Percentiles rank a stretch among this genome's conserved stretches.
Conservation (phyloP, 768 basidiomycete species). For the Rhodotorula paludigena region DNA sequence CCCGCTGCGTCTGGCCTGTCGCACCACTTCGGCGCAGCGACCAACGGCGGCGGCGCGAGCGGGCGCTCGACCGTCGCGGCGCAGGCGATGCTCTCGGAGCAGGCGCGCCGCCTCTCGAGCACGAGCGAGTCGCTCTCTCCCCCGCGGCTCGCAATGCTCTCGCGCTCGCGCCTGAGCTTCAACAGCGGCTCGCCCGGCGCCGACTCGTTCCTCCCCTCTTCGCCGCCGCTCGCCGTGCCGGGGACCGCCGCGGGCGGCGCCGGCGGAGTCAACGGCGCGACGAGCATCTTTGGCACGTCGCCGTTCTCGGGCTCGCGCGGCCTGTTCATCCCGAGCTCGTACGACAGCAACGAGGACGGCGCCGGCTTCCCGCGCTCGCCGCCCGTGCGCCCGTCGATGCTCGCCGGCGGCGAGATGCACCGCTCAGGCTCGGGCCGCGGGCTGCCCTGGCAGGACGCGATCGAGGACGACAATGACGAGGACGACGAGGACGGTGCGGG, state of each 20-base stretch:
- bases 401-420: slow-evolving; percentile 14
- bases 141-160: neutral
- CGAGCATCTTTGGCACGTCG: slow-evolving; percentile 36
- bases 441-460: slow-evolving; percentile 9
- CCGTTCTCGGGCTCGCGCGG: slow-evolving; percentile 37
- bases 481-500: slow-evolving; percentile 25
- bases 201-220: neutral
- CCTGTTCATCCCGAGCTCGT: slow-evolving; percentile 35
- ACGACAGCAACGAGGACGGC: slow-evolving; percentile 30
- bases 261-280: neutral
- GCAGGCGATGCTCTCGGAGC: slow-evolving; percentile 31
- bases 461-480: slow-evolving; percentile 37
- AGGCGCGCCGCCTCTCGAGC: slow-evolving; percentile 33
- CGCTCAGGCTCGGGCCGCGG: slow-evolving; percentile 6
- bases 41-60: neutral
- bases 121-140: slow-evolving; percentile 33
- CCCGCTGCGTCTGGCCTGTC: slow-evolving; percentile 23
- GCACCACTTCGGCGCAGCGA: slow-evolving; percentile 12
- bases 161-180: slow-evolving; percentile 4
- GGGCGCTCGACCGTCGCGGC: slow-evolving; percentile 26
- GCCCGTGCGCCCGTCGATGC: slow-evolving; percentile 1
- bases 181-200: slow-evolving; percentile 3
- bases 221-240: slow-evolving; percentile 24
- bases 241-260: neutral
- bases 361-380: slow-evolving; percentile 33